These are phyloP conservation scores for Arthrobotrys sphaeroides DNA, from an alignment of 2,329 filamentous ascomycete genomes.

Conservation along the genomic window DNA sequence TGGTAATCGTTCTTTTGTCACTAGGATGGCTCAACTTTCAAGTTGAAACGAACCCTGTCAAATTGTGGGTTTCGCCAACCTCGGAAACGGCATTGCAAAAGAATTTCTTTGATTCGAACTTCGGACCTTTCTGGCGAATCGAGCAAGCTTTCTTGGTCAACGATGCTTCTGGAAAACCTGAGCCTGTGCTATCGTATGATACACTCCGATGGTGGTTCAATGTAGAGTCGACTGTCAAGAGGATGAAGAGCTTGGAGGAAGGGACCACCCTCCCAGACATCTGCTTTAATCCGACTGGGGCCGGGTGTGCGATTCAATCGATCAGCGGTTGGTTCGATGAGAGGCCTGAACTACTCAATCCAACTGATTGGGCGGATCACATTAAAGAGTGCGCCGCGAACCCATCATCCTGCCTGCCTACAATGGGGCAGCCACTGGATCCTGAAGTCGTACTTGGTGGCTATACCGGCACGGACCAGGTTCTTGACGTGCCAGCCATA, in stretches of 20 bases:
- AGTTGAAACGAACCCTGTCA: slow-evolving; percentile 89
- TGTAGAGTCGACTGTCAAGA: slow-evolving; percentile 79
- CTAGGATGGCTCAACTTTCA: slow-evolving; percentile 87
- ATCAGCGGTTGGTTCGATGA: slow-evolving; percentile 87
- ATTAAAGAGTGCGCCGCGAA: slow-evolving; percentile 78
- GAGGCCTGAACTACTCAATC: slow-evolving; percentile 70
- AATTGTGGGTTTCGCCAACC: slow-evolving; percentile 94
- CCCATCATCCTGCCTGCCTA: slow-evolving; percentile 83
- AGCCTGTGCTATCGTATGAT: slow-evolving; percentile 86
- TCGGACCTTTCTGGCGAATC: slow-evolving; percentile 93
- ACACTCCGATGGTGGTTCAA: slow-evolving; percentile 93
- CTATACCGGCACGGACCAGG: slow-evolving; percentile 72
- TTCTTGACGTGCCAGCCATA: slow-evolving; percentile 79
- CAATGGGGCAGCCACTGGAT: slow-evolving; percentile 87
- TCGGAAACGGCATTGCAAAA: slow-evolving; percentile 93
- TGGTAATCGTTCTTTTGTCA: slow-evolving; percentile 80
- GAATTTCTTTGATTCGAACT: slow-evolving; percentile 88
- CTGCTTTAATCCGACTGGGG: slow-evolving; percentile 91
- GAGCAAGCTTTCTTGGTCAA: slow-evolving; percentile 96
- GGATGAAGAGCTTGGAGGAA: slow-evolving; percentile 74
- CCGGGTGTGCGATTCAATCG: slow-evolving; percentile 91
- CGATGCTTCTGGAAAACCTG: slow-evolving; percentile 74
- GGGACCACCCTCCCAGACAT: slow-evolving; percentile 80
- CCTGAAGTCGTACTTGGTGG: slow-evolving; percentile 87
- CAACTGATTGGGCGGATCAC: slow-evolving; percentile 75